Conservation (phyloP, 164 flowering plant species). For the Saururus chinensis region DNA sequence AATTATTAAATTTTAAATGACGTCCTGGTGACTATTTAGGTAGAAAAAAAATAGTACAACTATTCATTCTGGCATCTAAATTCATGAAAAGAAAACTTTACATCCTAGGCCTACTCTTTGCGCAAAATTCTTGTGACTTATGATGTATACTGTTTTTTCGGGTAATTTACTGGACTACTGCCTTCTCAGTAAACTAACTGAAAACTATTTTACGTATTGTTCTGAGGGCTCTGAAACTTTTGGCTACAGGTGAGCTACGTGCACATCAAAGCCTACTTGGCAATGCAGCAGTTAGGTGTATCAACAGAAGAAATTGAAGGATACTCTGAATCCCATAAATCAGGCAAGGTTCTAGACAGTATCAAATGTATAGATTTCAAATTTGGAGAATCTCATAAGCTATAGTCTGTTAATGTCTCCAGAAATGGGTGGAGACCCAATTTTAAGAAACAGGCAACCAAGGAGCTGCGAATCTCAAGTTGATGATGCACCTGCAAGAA, state of each 20-base stretch:
- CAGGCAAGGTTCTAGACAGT: background rate
- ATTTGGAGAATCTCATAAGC: constrained; percentile 3
- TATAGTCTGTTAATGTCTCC: constrained; percentile 3
- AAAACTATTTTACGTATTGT: too few species aligned
- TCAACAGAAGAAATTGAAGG: constrained; percentile 11
- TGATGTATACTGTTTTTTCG: too few species aligned
- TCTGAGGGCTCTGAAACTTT: too few species aligned
- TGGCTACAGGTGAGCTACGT: constrained; percentile 31
- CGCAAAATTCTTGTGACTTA: too few species aligned
- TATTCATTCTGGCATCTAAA: too few species aligned
- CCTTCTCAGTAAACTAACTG: too few species aligned
- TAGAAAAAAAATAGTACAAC: too few species aligned
- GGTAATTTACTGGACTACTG: too few species aligned
- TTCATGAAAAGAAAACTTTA: too few species aligned
- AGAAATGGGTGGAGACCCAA: background rate
- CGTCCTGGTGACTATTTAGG: too few species aligned
- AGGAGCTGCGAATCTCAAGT: background rate
- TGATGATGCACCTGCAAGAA: constrained; percentile 8
- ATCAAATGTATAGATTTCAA: background rate
- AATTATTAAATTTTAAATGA: too few species aligned
- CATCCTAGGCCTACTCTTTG: too few species aligned
- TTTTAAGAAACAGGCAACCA: constrained; percentile 3
- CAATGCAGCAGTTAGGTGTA: constrained; percentile 25
- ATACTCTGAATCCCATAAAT: background rate
- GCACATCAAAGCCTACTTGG: constrained; percentile 34